phyloP scores from a whole-genome alignment of 306 rosid species.

The Malus asiatica region DNA sequence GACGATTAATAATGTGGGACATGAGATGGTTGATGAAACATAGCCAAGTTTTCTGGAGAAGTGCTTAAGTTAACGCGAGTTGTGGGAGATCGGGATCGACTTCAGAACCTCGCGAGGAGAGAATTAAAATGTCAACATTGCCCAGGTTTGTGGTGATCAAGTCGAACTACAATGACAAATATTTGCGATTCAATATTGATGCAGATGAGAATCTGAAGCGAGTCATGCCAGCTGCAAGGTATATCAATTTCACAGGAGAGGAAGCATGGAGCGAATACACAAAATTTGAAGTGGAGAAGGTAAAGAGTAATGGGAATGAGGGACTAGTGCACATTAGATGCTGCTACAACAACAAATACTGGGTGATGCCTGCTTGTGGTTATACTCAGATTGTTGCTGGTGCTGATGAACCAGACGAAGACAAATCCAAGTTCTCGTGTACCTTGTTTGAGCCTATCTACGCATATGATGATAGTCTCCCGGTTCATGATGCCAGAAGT shows the following conservation, averaged over 20 bases:
- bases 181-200: not conserved
- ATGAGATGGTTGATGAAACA: not conserved
- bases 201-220: not conserved
- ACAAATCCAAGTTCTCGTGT: not conserved
- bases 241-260: conserved; percentile 1
- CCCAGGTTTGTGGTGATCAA: conserved; percentile 9
- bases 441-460: conserved; percentile 13
- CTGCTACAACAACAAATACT: conserved; percentile 21
- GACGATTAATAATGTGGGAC: not conserved
- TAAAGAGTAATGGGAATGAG: not conserved
- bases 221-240: not conserved
- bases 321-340: conserved; percentile 10
- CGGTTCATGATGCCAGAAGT: not conserved
- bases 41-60: not conserved
- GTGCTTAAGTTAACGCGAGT: not conserved
- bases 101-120: not conserved
- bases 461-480: not conserved
- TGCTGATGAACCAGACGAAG: conserved; percentile 2
- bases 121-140: not conserved
- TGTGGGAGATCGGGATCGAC: not conserved
- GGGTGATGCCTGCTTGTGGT: not conserved
- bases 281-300: conserved; percentile 5
- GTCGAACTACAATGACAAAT: conserved; percentile 3
- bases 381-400: not conserved
- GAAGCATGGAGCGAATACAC: not conserved